These are phyloP conservation scores for Penicillium canariense DNA, from an alignment of 495 filamentous ascomycete genomes.

Conservation along the genomic window DNA sequence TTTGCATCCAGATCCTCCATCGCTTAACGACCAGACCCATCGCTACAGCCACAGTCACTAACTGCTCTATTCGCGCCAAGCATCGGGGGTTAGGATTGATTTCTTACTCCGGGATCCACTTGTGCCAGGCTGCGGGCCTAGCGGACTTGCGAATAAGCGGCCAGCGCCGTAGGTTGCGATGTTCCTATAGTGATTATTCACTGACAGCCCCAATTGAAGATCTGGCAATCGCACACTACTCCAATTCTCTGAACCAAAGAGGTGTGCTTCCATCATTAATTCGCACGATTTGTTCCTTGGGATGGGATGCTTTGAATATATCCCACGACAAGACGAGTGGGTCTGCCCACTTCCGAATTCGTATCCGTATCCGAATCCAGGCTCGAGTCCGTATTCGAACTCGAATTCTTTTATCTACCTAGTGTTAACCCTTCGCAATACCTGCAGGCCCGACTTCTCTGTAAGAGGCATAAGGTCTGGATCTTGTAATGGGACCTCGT, in stretches of 20 bases:
- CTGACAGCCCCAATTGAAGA: too few relatives aligned
- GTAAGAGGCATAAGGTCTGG: background rate
- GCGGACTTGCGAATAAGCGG: background rate
- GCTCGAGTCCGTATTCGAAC: constrained; percentile 17
- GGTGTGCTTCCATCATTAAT: too few relatives aligned
- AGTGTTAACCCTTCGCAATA: background rate
- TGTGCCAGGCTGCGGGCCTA: background rate
- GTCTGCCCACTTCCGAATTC: constrained; percentile 6
- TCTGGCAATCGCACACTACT: background rate
- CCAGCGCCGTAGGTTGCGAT: too few relatives aligned
- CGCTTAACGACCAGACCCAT: background rate
- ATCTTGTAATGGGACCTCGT: constrained; percentile 20
- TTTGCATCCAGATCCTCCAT: background rate
- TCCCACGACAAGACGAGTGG: background rate
- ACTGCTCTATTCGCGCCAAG: constrained; percentile 1
- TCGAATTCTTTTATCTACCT: constrained; percentile 9
- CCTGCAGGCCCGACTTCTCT: background rate
- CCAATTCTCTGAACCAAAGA: too few relatives aligned
- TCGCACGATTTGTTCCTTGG: too few relatives aligned
- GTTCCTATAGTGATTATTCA: too few relatives aligned
- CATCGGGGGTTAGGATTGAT: background rate
- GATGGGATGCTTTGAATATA: too few relatives aligned
- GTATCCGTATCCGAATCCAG: constrained; percentile 21
- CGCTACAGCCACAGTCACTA: background rate
- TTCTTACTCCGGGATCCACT: constrained; percentile 1